Base-by-base conservation (phyloP, 2,329 filamentous ascomycete species). In the Aspergillus thermomutatus region DNA sequence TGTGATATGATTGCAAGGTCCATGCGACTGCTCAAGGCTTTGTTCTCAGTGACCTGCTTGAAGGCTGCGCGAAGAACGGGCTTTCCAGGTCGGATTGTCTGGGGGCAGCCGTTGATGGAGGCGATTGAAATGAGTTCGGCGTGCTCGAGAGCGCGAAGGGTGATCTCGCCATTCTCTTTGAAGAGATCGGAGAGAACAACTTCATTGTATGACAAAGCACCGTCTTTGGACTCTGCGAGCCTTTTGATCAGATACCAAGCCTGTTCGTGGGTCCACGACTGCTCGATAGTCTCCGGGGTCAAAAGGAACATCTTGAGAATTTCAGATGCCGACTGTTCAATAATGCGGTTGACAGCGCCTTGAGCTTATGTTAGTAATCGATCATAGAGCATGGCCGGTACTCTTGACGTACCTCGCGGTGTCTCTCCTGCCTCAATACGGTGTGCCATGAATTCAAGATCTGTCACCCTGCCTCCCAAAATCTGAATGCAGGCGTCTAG, bases 261-360 rank as follows among this genome's bases (percentile, higher is more conserved):
- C 77, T 97, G 94, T 68, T 94, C 87, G 4, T 86, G 80, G 0
- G 87, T 90, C 90, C 91, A 97, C 53, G 83, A 83, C 28, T 83
- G 83, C 43, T 80, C 77, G 2, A 79, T 77, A 51, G 83, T 83
- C 48, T 86, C 84, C 25, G 75, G 71, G 46, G 80, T 68, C 3
- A 95, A 79, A 28, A 99, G 84, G 76, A 92, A 97, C 82, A 97
- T 92, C 69, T 96, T 96, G 59, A 96, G 78, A 49, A 97, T 92
- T 69, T 97, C 94, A 0, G 90, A 90, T 0, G 92, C 90, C 19
- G 89, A 89, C 69, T 96, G 91, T 54, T 91, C 87, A 53, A 96
- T 89, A 60, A 99, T 97, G 62, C 96, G 92, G 23, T 86, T 80
- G 2, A 97, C 88, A 2, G 94, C 94, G 64, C 88, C 82, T 79